These are phyloP conservation scores for Fusarium decemcellulare DNA, from an alignment of 2,329 filamentous ascomycete genomes.

Conservation along the genomic window DNA sequence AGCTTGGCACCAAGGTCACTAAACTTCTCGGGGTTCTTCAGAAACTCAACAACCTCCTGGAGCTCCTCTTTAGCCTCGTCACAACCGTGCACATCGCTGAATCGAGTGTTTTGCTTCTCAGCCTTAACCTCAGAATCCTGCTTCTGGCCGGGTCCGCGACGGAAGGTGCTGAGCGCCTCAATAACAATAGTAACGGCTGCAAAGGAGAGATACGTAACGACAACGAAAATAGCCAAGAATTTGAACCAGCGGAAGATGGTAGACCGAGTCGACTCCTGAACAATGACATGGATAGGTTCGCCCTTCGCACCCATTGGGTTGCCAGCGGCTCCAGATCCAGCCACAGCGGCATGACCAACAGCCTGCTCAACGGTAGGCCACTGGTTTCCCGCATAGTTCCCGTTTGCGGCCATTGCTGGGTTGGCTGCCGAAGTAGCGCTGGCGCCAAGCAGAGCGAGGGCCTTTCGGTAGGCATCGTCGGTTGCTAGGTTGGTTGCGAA, in stretches of 20 bases:
- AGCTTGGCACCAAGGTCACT: constrained; percentile 95
- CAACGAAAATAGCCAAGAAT: constrained; percentile 83
- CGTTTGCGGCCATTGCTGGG: constrained; percentile 32
- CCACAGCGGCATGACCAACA: constrained; percentile 47
- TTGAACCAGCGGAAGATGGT: constrained; percentile 93
- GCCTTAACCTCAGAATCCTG: constrained; percentile 90
- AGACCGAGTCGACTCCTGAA: constrained; percentile 88
- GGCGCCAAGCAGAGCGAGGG: constrained; percentile 64
- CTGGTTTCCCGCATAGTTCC: constrained; percentile 44
- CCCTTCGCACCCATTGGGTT: constrained; percentile 77
- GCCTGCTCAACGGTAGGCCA: constrained; percentile 51
- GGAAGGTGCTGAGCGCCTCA: constrained; percentile 84
- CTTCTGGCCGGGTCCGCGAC: constrained; percentile 78
- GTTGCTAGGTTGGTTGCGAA: constrained; percentile 86
- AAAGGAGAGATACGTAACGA: constrained; percentile 84
- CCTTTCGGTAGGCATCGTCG: constrained; percentile 85
- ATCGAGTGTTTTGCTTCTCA: constrained; percentile 91
- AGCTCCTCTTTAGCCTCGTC: constrained; percentile 99
- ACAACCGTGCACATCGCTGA: constrained; percentile 95
- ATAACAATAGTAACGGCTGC: constrained; percentile 86
- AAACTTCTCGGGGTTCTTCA: constrained; percentile 94
- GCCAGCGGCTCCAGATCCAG: constrained; percentile 36
- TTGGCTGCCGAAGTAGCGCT: constrained; percentile 47
- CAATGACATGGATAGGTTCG: constrained; percentile 93
- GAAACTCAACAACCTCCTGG: constrained; percentile 95